Conservation (phyloP, 1,284 basidiomycete genomes). For the Inonotus hispidus region DNA sequence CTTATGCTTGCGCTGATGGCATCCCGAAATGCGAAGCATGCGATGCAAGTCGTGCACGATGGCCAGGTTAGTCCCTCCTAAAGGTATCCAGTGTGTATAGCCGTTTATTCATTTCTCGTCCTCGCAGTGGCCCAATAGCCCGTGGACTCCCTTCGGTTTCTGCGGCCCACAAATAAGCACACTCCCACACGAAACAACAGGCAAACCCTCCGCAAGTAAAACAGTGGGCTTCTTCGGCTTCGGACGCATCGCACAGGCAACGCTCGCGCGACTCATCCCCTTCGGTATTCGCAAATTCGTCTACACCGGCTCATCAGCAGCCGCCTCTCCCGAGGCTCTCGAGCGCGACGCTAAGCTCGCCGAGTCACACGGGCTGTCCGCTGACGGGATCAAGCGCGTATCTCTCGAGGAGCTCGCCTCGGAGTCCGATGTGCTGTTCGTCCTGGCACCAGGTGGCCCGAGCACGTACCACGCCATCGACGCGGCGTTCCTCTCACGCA, state of each 20-base stretch:
- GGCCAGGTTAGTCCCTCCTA: constrained; percentile 45
- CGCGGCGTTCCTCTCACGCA: constrained; percentile 65
- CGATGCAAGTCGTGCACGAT: constrained; percentile 57
- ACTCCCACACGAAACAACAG: constrained; percentile 37
- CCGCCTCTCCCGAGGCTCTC: constrained; percentile 29
- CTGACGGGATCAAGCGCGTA: constrained; percentile 48
- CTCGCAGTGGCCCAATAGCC: constrained; percentile 50
- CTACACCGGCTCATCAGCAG: constrained; percentile 52
- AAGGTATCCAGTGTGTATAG: neutral
- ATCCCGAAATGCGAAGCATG: constrained; percentile 67
- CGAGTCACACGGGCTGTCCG: constrained; percentile 40
- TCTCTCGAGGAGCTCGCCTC: constrained; percentile 60
- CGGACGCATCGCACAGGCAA: constrained; percentile 85
- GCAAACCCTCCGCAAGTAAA: constrained; percentile 26
- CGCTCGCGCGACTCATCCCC: constrained; percentile 68
- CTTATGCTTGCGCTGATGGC: constrained; percentile 92
- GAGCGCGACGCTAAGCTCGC: constrained; percentile 50
- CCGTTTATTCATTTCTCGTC: neutral
- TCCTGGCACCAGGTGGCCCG: constrained; percentile 77
- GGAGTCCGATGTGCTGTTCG: constrained; percentile 77
- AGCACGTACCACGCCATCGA: constrained; percentile 73
- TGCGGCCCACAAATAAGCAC: constrained; percentile 73
- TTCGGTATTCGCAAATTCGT: constrained; percentile 72
- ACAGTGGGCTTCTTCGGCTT: constrained; percentile 88
- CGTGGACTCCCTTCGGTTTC: constrained; percentile 79